Evolutionary conservation across 2,329 filamentous ascomycete species (phyloP), one percentile per base, ranked within the genome.

Genomic region (Aspergillus eucalypticola): DNA sequence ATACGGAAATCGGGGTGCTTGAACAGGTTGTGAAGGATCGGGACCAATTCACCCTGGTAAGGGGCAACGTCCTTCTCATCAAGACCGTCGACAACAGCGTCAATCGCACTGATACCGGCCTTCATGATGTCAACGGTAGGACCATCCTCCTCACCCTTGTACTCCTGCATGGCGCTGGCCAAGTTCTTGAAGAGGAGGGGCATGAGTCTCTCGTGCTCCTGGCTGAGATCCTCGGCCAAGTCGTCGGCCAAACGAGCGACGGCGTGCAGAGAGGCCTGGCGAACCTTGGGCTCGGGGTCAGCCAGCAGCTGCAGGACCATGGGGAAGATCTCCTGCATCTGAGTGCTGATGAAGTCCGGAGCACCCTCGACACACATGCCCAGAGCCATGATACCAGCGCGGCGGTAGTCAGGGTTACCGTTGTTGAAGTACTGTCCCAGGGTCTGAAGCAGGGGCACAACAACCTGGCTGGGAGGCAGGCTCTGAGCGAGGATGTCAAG

Each of bases 301-400:
- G 92, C 76, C 41, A 99, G 86, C 8, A 98, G 84, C 71, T 87
- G 88, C 60, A 97, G 83, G 60, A 98, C 88, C 68, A 91, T 84
- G 52, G 95, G 95, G 75, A 98, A 86, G 66, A 98, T 90, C 66
- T 89, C 86, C 71, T 89, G 84, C 64, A 98, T 86, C 78, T 99
- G 95, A 19, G 93, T 96, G 65, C 91, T 92, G 72, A 98, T 92
- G 78, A 98, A 99, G 76, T 99, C 95, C 15, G 95, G 95, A 29
- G 95, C 94, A 69, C 95, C 95, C 82, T 98, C 95, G 56, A 96
- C 94, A 69, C 91, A 94, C 82, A 94, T 96, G 61, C 94, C 94
- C 5, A 99, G 85, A 52, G 94, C 90, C 64, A 98, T 84, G 73
- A 98, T 95, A 78, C 91, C 93, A 57, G 94, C 93, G 78, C 94